Evolutionary conservation across 2,329 filamentous ascomycete species (phyloP).

Genomic region (Pleomassaria siparia): DNA sequence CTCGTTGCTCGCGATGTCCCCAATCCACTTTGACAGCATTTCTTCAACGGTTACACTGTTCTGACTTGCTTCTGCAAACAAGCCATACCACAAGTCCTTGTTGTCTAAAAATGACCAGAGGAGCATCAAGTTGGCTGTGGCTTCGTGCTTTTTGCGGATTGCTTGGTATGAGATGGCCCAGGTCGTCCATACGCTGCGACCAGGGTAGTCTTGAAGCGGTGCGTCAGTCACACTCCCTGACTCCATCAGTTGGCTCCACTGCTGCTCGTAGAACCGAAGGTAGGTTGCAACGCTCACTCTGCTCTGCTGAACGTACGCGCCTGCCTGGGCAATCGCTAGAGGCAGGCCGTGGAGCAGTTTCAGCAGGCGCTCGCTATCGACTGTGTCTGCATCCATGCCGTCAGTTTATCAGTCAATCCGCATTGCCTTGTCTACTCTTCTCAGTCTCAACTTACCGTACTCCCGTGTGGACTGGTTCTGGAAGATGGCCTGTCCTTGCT

Average conservation of each 20-base stretch:
- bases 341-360: conserved; percentile 10
- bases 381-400: conserved; percentile 10
- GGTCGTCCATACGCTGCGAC: conserved; percentile 17
- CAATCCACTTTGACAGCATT: conserved; percentile 15
- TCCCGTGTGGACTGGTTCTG: conserved; percentile 17
- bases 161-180: conserved; percentile 35
- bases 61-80: conserved; percentile 26
- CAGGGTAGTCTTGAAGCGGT: conserved; percentile 14
- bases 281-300: conserved; percentile 10
- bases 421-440: conserved; percentile 2
- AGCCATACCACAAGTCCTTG: conserved; percentile 48
- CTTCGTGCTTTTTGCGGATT: conserved; percentile 34
- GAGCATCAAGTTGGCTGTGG: conserved; percentile 40
- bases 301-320: conserved; percentile 7
- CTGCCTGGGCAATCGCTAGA: conserved; percentile 11
- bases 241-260: conserved; percentile 19
- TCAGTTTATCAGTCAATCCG: no score
- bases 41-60: background rate
- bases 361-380: conserved; percentile 12
- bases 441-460: conserved; percentile 12
- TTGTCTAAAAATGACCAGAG: conserved; percentile 48
- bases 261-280: conserved; percentile 16
- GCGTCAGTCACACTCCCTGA: conserved; percentile 2
- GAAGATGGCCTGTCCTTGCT: conserved; percentile 19
- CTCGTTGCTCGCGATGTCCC: conserved; percentile 1